These are phyloP conservation scores for Grosmannia penicillata DNA, from an alignment of 2,329 filamentous ascomycete species.

Conservation along the genomic window DNA sequence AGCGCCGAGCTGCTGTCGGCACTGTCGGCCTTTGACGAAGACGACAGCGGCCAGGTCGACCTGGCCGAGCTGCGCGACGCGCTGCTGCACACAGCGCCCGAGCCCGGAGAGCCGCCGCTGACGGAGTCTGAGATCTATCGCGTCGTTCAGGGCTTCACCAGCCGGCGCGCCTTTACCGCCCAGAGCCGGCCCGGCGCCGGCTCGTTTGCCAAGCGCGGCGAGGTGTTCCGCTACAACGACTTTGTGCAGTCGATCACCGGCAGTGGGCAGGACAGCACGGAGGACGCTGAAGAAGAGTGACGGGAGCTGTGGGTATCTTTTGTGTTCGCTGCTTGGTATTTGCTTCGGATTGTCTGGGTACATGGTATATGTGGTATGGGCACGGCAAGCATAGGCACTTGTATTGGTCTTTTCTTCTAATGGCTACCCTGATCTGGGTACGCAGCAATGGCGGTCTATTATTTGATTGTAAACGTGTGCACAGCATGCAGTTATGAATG, in stretches of 20 bases:
- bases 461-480: no score
- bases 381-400: no score
- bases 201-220: conserved; percentile 51
- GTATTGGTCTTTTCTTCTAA: no score
- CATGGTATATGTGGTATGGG: no score
- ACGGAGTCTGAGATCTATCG: conserved; percentile 67
- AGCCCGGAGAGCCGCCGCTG: conserved; percentile 50
- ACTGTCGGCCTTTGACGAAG: conserved; percentile 89
- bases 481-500: no score
- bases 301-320: neutral
- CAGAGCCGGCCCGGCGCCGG: conserved; percentile 31
- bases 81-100: conserved; percentile 65
- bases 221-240: conserved; percentile 88
- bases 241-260: conserved; percentile 63
- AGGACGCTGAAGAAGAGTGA: conserved; percentile 11
- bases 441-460: no score
- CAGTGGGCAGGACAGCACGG: conserved; percentile 16
- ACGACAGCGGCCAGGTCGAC: conserved; percentile 88
- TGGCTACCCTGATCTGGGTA: no score
- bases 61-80: conserved; percentile 69
- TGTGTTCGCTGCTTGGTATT: no score
- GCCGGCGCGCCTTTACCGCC: conserved; percentile 67
- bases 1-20: conserved; percentile 72
- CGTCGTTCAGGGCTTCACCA: conserved; percentile 76
- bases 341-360: no score